Evolutionary conservation across 768 basidiomycete species (phyloP).

Genomic region (Russula ochroleuca): DNA sequence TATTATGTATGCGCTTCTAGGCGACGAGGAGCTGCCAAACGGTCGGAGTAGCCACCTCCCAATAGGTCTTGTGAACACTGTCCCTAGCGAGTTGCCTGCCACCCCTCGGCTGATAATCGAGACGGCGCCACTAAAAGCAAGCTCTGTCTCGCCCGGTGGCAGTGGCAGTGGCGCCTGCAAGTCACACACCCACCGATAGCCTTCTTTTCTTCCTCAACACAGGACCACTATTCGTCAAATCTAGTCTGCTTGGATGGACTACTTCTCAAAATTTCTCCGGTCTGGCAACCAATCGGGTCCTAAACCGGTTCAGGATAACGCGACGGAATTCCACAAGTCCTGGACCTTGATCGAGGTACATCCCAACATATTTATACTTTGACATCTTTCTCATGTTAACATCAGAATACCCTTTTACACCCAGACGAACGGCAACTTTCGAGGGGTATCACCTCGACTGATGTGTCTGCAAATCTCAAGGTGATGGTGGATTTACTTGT

Average conservation of each 20-base stretch:
- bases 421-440: conserved; percentile 87
- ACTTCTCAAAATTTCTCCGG: conserved; percentile 77
- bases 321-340: conserved; percentile 68
- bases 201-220: neutral
- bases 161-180: neutral
- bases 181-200: no score
- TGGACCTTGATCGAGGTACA: conserved; percentile 71
- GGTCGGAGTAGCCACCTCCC: conserved; percentile 4
- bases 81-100: neutral
- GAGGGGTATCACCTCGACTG: conserved; percentile 75
- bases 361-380: neutral
- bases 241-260: conserved; percentile 54
- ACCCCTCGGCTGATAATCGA: conserved; percentile 5
- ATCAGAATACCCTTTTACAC: conserved; percentile 72
- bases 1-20: neutral
- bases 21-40: neutral
- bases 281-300: conserved; percentile 42
- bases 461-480: conserved; percentile 70
- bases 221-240: neutral
- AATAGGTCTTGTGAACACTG: conserved; percentile 12
- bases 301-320: conserved; percentile 59
- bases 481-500: conserved; percentile 84
- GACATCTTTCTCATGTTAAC: conserved; percentile 19
- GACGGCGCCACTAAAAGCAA: neutral
- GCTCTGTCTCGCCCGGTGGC: neutral